These are phyloP conservation scores for Trichoderma arundinaceum DNA, from an alignment of 2,329 filamentous ascomycete species.

Conservation along the genomic window DNA sequence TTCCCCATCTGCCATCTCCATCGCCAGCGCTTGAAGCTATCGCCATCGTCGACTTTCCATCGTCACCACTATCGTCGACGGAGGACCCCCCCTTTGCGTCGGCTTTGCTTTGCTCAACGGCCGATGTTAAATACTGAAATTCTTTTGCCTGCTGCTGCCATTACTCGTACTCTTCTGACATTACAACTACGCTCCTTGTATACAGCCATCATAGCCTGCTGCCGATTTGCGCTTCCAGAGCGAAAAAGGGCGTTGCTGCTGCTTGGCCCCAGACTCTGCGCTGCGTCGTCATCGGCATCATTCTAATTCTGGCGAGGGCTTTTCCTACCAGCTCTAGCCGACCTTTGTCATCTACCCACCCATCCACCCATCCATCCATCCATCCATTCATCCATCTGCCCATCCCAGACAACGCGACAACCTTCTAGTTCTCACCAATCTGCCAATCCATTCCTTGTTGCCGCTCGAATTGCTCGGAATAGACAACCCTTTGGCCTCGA, in stretches of 20 bases:
- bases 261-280: conserved; percentile 8
- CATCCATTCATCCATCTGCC: background rate
- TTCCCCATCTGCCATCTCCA: background rate
- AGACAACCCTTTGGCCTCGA: background rate
- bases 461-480: background rate
- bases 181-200: too few relatives aligned
- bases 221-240: too few relatives aligned
- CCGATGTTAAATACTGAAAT: too few relatives aligned
- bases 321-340: conserved; percentile 29
- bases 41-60: too few relatives aligned
- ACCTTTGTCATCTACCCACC: conserved; percentile 11
- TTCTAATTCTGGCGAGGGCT: conserved; percentile 30
- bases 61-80: too few relatives aligned
- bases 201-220: too few relatives aligned
- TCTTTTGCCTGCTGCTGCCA: too few relatives aligned
- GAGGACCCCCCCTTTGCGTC: too few relatives aligned
- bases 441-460: background rate
- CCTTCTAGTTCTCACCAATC: conserved; percentile 2
- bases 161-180: too few relatives aligned
- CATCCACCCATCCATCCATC: conserved; percentile 24
- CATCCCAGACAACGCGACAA: conserved; percentile 12
- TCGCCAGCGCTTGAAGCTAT: too few relatives aligned
- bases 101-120: too few relatives aligned
- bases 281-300: conserved; percentile 22
- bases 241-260: background rate